phyloP scores from a whole-genome alignment of 768 basidiomycete species.

The Hericium rajendrae region DNA sequence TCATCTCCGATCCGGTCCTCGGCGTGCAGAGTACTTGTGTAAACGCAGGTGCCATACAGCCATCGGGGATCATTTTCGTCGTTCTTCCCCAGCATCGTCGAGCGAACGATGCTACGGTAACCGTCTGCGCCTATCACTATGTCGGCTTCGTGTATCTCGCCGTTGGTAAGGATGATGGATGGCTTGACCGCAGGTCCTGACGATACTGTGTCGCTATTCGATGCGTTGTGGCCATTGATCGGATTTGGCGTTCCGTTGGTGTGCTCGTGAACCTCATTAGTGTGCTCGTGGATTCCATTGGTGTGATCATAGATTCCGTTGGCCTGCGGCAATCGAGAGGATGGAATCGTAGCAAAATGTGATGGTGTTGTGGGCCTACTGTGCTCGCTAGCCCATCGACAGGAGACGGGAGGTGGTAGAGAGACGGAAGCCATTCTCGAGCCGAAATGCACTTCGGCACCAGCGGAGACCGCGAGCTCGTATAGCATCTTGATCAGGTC shows the following conservation, averaged over 20 bases:
- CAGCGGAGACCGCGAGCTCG: constrained; percentile 2
- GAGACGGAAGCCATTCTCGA: not conserved
- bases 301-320: not conserved
- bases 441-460: constrained; percentile 9
- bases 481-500: constrained; percentile 11
- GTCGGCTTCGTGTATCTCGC: constrained; percentile 8
- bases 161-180: constrained; percentile 8
- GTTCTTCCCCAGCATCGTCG: not conserved
- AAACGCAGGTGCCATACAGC: not conserved
- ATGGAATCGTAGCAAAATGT: not conserved
- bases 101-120: constrained; percentile 7
- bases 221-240: not conserved
- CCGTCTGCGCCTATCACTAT: constrained; percentile 15
- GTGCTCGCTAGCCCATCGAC: not conserved
- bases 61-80: not conserved
- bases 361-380: no score
- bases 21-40: not conserved
- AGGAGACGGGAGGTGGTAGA: not conserved
- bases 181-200: not conserved
- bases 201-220: not conserved
- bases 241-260: no score
- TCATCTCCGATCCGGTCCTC: not conserved
- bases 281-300: not conserved
- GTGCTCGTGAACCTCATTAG: not conserved
- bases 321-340: no score